A percentile compares a stretch with the other conserved stretches of the same genome.
Conservation (phyloP, 2,329 filamentous ascomycete species). For the Scopulariopsis brevicaulis region DNA sequence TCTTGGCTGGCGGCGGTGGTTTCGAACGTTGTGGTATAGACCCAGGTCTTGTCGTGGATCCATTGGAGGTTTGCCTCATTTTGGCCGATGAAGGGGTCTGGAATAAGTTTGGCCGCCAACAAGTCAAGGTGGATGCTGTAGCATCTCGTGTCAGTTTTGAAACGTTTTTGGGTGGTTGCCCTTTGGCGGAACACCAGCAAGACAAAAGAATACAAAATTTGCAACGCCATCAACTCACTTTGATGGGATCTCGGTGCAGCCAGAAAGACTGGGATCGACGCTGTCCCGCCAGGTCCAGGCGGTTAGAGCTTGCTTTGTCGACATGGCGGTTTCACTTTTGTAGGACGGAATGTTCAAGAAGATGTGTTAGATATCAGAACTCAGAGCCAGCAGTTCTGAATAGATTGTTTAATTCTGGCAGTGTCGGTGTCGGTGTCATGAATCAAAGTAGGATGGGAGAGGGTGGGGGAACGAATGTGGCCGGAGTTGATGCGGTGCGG, state of each 20-base stretch:
- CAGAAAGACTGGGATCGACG: neutral
- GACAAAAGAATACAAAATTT: neutral
- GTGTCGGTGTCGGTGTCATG: too few relatives aligned
- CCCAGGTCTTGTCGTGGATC: slow-evolving; percentile 62
- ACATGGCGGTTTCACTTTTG: neutral
- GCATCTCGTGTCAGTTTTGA: neutral
- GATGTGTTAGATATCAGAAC: neutral
- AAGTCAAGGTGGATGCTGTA: slow-evolving; percentile 54
- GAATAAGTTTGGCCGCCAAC: slow-evolving; percentile 47
- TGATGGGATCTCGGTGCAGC: neutral
- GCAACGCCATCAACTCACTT: neutral
- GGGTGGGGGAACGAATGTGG: too few relatives aligned
- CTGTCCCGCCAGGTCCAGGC: neutral
- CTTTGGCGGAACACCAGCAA: neutral
- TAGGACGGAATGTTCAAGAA: neutral
- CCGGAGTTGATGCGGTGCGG: too few relatives aligned
- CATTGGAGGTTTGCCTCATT: slow-evolving; percentile 66
- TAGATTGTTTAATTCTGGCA: too few relatives aligned
- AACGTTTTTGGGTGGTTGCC: neutral
- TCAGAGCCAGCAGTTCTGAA: neutral
- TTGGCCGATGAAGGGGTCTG: slow-evolving; percentile 62
- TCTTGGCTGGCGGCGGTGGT: slow-evolving; percentile 22
- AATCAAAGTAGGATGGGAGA: too few relatives aligned
- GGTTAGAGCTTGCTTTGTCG: neutral
- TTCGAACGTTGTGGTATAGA: slow-evolving; percentile 53